Conservation (phyloP, 1,139 yeast genomes). For the Sugiyamaella neomexicana region DNA sequence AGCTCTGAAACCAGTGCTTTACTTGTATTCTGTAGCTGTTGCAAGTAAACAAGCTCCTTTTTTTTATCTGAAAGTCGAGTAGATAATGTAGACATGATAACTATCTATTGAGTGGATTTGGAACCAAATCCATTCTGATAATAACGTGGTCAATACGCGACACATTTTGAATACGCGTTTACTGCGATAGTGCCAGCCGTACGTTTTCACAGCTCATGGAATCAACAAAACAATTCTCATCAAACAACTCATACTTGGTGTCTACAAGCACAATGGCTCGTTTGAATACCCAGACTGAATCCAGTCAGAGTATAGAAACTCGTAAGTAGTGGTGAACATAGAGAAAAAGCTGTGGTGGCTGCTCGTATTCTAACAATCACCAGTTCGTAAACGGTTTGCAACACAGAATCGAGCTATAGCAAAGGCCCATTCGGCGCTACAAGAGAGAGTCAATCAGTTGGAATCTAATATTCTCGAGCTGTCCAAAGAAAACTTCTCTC, state of each 20-base stretch:
- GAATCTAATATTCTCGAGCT: slow-evolving; percentile 29
- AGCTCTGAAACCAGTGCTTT: slow-evolving; percentile 50
- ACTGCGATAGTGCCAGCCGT: slow-evolving; percentile 9
- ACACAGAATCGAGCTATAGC: slow-evolving; percentile 36
- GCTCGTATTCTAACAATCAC: not conserved
- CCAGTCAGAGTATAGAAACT: slow-evolving; percentile 29
- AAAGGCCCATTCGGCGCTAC: slow-evolving; percentile 31
- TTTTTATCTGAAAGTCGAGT: slow-evolving; percentile 44
- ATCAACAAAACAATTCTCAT: slow-evolving; percentile 12
- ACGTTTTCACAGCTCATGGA: slow-evolving; percentile 2
- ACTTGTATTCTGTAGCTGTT: slow-evolving; percentile 53
- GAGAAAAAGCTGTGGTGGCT: too few relatives aligned
- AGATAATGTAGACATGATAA: slow-evolving; percentile 27
- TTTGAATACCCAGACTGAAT: slow-evolving; percentile 24
- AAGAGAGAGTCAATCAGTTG: slow-evolving; percentile 29
- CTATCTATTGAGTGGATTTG: too few relatives aligned
- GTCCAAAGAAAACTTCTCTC: slow-evolving; percentile 30
- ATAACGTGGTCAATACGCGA: not conserved
- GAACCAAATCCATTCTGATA: too few relatives aligned
- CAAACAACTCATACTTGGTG: not conserved
- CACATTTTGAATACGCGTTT: slow-evolving; percentile 3
- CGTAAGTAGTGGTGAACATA: slow-evolving; percentile 9
- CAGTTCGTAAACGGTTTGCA: slow-evolving; percentile 28
- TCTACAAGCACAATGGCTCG: slow-evolving; percentile 26
- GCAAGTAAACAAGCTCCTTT: slow-evolving; percentile 53